Percentiles rank a stretch among this genome's conserved stretches.
phyloP scores from a whole-genome alignment of 805 yeast genomes.

The Monosporozyma unispora region DNA sequence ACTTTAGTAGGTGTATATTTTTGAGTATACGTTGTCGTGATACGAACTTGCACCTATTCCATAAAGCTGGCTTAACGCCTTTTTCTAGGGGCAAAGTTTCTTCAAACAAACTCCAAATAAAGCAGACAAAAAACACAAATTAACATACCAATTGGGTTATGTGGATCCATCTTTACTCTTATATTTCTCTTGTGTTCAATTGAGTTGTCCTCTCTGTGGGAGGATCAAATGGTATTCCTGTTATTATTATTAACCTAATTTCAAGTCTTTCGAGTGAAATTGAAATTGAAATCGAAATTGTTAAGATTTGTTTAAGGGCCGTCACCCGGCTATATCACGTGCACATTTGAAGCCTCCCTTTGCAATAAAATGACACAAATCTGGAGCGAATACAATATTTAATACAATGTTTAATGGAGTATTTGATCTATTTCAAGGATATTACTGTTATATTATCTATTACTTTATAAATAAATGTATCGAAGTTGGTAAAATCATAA shows the following conservation, averaged over 20 bases:
- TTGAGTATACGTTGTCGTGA: too few relatives aligned
- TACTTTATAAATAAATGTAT: neutral
- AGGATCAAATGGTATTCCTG: neutral
- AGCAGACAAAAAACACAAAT: neutral
- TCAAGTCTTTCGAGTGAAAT: neutral
- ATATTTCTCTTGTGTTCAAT: neutral
- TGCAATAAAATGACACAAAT: neutral
- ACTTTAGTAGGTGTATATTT: too few relatives aligned
- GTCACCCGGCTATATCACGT: neutral
- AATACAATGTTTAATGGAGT: neutral
- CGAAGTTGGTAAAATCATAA: constrained; percentile 31
- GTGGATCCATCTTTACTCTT: constrained; percentile 25
- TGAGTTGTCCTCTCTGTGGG: neutral
- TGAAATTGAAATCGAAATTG: neutral
- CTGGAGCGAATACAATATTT: too few relatives aligned
- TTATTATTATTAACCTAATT: neutral
- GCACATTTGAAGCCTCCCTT: neutral
- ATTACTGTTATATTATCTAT: too few relatives aligned
- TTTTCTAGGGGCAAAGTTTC: neutral
- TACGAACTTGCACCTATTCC: too few relatives aligned
- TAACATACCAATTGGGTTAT: constrained; percentile 29
- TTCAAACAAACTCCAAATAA: neutral
- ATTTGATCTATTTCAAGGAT: neutral
- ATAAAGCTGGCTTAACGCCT: neutral
- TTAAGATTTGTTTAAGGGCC: neutral